Evolutionary conservation across 352 stramenopile genomes (phyloP), one percentile per base, ranked within the genome.

Genomic region (Phytophthora pisi): DNA sequence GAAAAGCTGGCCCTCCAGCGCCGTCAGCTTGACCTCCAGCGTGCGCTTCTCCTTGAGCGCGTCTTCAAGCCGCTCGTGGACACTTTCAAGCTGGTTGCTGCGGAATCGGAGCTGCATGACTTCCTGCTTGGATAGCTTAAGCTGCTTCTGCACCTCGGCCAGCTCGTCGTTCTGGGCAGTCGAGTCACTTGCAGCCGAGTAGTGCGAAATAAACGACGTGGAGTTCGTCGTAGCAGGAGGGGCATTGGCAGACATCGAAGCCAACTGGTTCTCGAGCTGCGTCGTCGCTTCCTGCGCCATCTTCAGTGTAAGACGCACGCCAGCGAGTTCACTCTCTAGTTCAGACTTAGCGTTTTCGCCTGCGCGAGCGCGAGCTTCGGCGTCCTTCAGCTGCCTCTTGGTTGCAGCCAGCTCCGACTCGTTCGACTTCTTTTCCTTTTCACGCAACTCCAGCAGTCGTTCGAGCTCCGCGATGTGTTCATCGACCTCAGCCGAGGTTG

Each of bases 101-200:
- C 86, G 86, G 72, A 91, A 94, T 0, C 84, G 86, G 18, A 94
- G 79, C 72, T 92, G 82, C 86, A 94, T 94, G 11, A 90, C 84
- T 52, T 94, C 86, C 47, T 94, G 86, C 31, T 88, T 85, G 5
- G 86, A 81, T 15, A 91, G 55, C 58, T 94, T 94, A 4, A 94
- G 66, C 62, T 92, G 82, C 74, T 94, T 94, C 15, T 72, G 77
- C 10, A 91, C 64, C 24, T 94, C 86, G 0, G 70, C 67, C 43
- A 91, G 42, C 30, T 91, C 82, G 2, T 84, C 72, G 42, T 43
- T 72, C 40, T 84, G 66, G 11, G 26, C 59, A n/a, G 57, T 60
- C 23, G 55, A 36, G 10, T 75, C 66, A 23, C 66, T 75, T 11
- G 66, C 34, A 4, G 45, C 23, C 23, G 60, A 72, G 42, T 71